Conservation (phyloP, 2,329 filamentous ascomycete species). For the Neophaeococcomyces aloes region DNA sequence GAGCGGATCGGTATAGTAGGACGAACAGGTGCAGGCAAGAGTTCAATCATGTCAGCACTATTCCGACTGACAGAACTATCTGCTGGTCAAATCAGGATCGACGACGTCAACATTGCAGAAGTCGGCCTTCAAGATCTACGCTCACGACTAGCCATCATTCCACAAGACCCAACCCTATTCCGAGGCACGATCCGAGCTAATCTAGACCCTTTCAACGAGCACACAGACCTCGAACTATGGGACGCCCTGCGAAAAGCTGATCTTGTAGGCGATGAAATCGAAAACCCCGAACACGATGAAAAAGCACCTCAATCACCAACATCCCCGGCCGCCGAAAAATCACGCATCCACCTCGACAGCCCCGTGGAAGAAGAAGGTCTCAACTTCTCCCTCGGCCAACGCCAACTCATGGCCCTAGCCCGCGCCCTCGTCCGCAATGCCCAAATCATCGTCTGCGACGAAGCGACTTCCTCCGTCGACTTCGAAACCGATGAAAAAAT, state of each 20-base stretch:
- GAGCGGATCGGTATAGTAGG: conserved; percentile 39
- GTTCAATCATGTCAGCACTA: conserved; percentile 26
- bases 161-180: conserved; percentile 22
- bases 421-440: conserved; percentile 77
- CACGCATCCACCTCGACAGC: conserved; percentile 71
- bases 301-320: conserved; percentile 15
- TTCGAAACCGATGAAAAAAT: conserved; percentile 97
- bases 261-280: conserved; percentile 28
- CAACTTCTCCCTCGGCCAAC: conserved; percentile 90
- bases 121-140: conserved; percentile 20
- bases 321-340: conserved; percentile 15
- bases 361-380: conserved; percentile 86
- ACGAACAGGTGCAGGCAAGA: conserved; percentile 27
- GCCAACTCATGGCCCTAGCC: conserved; percentile 89
- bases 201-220: conserved; percentile 21
- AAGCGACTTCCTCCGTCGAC: conserved; percentile 85
- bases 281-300: conserved; percentile 13
- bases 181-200: conserved; percentile 21
- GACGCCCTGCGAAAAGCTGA: conserved; percentile 36
- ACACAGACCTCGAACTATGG: conserved; percentile 25
- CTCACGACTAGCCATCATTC: conserved; percentile 20
- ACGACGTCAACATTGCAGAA: conserved; percentile 19
- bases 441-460: conserved; percentile 93
- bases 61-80: conserved; percentile 21
- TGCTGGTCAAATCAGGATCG: conserved; percentile 20